Evolutionary conservation across 805 yeast genomes (phyloP), one percentile per base, ranked within the genome.

Genomic region (Candida railenensis): DNA sequence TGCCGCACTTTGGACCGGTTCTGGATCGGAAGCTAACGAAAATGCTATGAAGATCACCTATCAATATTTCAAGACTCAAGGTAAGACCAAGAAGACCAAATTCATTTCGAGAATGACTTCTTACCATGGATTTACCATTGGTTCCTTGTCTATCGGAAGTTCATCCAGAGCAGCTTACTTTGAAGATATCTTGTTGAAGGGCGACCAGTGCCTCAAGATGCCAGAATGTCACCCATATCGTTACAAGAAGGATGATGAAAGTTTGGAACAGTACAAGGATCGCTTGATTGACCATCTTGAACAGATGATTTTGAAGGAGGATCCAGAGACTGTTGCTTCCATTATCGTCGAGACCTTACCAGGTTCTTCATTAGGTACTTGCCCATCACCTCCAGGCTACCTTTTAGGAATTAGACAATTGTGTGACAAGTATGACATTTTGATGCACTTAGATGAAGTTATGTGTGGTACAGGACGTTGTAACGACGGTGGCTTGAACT

Each of bases 381-480:
- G 53, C 19, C 56, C 58, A n/a, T 63, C 65, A 25, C 57, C 62
- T 11, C 55, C 59, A 34, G 59, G 60, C 9, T 62, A 62, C 52
- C 50, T 63, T 40, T 44, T 50, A n/a, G 66, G 66, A 3, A 43
- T 63, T 20, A 57, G 69, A 45, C 52, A 56, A 44, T 48, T 66
- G 33, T 65, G 68, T 48, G 57, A 55, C 53, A 66, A 64, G 50
- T 63, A 65, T 49, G 69, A 59, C 41, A 53, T 63, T 38, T 40
- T 65, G 34, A 52, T 65, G 48, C 60, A 59, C 58, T 51, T 63
- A 22, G 69, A 65, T 44, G 69, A 65, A 53, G 70, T 64, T 20
- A 65, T 66, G 71, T 66, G 69, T 55, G 69, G 69, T 14, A 64
- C 67, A 16, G 69, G 69, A 30, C 56, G 69, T 45, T 56, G 59